A percentile compares a stretch with the other conserved stretches of the same genome.
phyloP scores from a whole-genome alignment of 2,329 filamentous ascomycete genomes.

The Polytolypa hystricis region DNA sequence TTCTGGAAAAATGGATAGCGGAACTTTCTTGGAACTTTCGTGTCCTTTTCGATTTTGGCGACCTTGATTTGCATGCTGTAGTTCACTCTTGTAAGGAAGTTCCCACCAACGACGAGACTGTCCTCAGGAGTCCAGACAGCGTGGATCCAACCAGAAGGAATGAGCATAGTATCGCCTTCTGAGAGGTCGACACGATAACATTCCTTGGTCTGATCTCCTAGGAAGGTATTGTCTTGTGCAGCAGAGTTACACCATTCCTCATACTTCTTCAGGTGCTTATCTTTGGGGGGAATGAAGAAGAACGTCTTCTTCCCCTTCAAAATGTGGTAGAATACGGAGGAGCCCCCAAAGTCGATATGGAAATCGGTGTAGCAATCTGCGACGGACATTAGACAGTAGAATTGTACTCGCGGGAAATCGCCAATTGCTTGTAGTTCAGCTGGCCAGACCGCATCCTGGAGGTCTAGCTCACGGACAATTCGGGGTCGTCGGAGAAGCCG shows the following conservation, averaged over 20 bases:
- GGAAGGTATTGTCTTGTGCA: constrained; percentile 54
- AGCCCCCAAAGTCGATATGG: constrained; percentile 61
- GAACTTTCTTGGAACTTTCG: constrained; percentile 54
- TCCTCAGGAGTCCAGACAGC: constrained; percentile 61
- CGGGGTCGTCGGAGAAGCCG: constrained; percentile 52
- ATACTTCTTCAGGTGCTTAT: constrained; percentile 58
- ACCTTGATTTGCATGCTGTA: constrained; percentile 57
- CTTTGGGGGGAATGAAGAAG: constrained; percentile 59
- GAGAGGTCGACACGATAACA: constrained; percentile 56
- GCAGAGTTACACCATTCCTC: constrained; percentile 60
- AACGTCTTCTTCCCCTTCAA: constrained; percentile 59
- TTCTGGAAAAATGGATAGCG: constrained; percentile 59
- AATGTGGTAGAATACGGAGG: constrained; percentile 61
- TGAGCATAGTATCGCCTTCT: constrained; percentile 59
- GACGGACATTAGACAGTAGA: constrained; percentile 60
- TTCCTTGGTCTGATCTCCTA: constrained; percentile 53
- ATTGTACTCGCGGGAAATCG: constrained; percentile 53
- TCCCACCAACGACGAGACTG: constrained; percentile 59
- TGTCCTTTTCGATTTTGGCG: constrained; percentile 55
- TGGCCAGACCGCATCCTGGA: constrained; percentile 43
- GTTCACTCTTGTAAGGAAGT: constrained; percentile 55
- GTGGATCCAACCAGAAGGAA: constrained; percentile 62
- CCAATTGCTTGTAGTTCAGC: constrained; percentile 41
- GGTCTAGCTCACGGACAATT: constrained; percentile 51
- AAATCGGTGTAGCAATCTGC: constrained; percentile 62